Evolutionary conservation across 1,284 basidiomycete species (phyloP), one percentile per base, ranked within the genome.

Genomic region (Sporisorium scitamineum): DNA sequence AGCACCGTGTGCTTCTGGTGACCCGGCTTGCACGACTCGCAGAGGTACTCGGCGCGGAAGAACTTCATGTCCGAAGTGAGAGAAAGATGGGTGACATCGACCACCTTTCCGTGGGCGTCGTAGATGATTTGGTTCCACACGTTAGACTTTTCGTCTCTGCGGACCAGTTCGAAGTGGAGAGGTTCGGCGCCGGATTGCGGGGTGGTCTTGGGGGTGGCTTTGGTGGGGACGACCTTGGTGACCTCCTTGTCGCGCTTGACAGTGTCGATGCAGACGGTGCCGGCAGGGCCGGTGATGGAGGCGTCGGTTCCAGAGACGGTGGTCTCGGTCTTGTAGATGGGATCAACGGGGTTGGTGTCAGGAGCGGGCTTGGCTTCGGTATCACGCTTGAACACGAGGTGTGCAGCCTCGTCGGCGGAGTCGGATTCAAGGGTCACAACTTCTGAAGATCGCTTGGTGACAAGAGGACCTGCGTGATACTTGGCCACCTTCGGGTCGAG

Each of bases 51-150:
- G 44, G 70, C 70, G 14, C 64, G 60, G 61, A 61, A 73, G 51
- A 68, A 61, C 10, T 56, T 54, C 70, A 73, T 73, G 26, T 64
- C 32, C 9, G 45, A 29, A 2, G 61, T 54, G 20, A 73, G 42
- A 18, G 42, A 39, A 13, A 73, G 53, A 20, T 64, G 64, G 3
- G 64, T 68, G 2, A 58, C 22, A 50, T 73, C 70, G 42, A 68
- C 54, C 8, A 53, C 52, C 20, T 57, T 37, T 37, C 54, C 54
- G 27, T 64, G 34, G 4, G 39, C 18, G 56, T 73, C 52, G 61
- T 73, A 73, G 65, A 73, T 73, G 54, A 63, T 57, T 45, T 73
- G 70, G 57, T 56, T 73, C 70, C 70, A 73, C 20, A 54, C 24
- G 14, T 47, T 42, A 11, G 31, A 14, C 27, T 68, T 59, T 10